Evolutionary conservation across 352 stramenopile species (phyloP).

Genomic region (Globisporangium rhizosaccharum): DNA sequence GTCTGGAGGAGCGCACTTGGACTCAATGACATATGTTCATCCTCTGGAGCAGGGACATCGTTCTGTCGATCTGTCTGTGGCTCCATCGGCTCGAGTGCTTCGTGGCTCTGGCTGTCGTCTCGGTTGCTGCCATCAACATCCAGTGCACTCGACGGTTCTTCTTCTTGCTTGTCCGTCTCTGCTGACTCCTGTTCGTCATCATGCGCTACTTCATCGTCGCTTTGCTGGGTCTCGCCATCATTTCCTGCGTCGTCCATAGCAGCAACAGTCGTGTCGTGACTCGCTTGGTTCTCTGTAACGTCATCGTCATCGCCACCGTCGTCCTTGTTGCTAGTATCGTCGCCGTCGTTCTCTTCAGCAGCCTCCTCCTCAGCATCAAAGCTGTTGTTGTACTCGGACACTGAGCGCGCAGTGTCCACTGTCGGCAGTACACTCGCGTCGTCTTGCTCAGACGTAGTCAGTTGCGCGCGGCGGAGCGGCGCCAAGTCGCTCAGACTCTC

Average conservation of each 20-base stretch:
- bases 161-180: not conserved
- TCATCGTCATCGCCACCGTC: not conserved
- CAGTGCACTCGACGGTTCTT: not conserved
- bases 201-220: not conserved
- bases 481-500: slow-evolving; percentile 39
- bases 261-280: not conserved
- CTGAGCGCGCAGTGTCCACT: not conserved
- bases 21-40: not conserved
- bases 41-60: not conserved
- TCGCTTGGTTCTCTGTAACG: not conserved
- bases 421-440: not conserved
- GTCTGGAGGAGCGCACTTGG: not conserved
- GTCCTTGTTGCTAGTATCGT: slow-evolving; percentile 9
- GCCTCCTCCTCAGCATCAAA: slow-evolving; percentile 44
- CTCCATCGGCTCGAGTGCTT: not conserved
- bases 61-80: not conserved
- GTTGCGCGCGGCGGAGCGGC: not conserved
- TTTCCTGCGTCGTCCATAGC: not conserved
- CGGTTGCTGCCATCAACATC: not conserved
- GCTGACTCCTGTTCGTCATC: slow-evolving; percentile 1
- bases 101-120: slow-evolving; percentile 1
- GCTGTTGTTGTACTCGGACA: slow-evolving; percentile 42
- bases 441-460: not conserved
- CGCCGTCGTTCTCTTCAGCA: not conserved
- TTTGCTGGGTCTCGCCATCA: not conserved